These are phyloP conservation scores for Crithidia acanthocephali DNA, from an alignment of 208 protist species.

Conservation along the genomic window DNA sequence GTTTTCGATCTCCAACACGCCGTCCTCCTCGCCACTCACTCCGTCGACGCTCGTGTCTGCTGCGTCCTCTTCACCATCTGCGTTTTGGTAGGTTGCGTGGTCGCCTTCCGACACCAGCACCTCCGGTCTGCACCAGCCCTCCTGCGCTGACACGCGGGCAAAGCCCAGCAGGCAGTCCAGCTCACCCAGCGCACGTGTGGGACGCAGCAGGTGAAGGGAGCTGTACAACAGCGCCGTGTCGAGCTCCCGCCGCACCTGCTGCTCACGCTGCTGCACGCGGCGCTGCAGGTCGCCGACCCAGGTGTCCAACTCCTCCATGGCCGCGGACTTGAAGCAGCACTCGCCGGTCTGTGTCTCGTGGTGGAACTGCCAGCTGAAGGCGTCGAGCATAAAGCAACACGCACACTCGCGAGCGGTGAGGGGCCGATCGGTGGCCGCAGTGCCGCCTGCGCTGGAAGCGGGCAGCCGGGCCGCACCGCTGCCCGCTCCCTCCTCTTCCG, in stretches of 20 bases:
- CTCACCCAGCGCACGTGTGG: conserved; percentile 54
- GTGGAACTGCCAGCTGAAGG: conserved; percentile 45
- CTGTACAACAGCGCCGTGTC: conserved; percentile 66
- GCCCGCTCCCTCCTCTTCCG: background rate
- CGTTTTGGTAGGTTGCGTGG: background rate
- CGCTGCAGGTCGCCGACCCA: conserved; percentile 77
- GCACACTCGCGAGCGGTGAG: conserved; percentile 8
- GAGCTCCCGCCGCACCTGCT: conserved; percentile 54
- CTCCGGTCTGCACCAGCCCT: conserved; percentile 64
- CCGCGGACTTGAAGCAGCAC: conserved; percentile 73
- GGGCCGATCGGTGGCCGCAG: background rate
- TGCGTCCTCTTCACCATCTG: background rate
- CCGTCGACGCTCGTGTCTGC: background rate
- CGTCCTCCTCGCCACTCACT: conserved; percentile 12
- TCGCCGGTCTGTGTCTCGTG: conserved; percentile 34
- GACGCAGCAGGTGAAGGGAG: conserved; percentile 67
- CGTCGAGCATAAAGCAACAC: conserved; percentile 24
- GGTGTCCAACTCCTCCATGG: conserved; percentile 67
- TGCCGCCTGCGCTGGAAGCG: background rate
- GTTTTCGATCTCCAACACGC: conserved; percentile 57
- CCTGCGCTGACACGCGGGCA: conserved; percentile 61
- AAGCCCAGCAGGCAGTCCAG: conserved; percentile 84
- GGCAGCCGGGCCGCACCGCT: background rate
- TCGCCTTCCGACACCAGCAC: conserved; percentile 11
- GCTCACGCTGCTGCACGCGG: conserved; percentile 65